Percentiles rank a stretch among this genome's conserved stretches.
phyloP scores from a whole-genome alignment of 2,329 filamentous ascomycete genomes.

The Monosporascus sp. region DNA sequence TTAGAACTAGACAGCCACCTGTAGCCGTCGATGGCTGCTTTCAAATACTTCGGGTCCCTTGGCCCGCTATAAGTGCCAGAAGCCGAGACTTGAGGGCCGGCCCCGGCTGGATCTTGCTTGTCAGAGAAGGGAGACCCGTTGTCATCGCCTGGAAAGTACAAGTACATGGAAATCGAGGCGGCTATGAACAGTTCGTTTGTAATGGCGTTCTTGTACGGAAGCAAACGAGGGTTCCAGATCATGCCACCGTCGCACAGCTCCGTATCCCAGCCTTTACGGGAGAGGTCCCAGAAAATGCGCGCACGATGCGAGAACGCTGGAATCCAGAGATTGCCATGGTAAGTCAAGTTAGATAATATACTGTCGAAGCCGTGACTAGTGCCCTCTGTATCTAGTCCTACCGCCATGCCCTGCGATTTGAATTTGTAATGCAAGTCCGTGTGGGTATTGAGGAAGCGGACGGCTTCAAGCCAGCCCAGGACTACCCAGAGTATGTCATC shows the following conservation, averaged over 20 bases:
- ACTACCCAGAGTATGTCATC: slow-evolving; percentile 97
- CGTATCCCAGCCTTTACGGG: slow-evolving; percentile 74
- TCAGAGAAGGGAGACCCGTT: slow-evolving; percentile 63
- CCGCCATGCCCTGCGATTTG: slow-evolving; percentile 1
- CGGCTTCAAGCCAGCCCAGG: slow-evolving; percentile 79
- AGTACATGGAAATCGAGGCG: slow-evolving; percentile 82
- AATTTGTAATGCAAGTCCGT: slow-evolving; percentile 53
- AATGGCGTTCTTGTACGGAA: slow-evolving; percentile 92
- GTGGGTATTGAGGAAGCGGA: slow-evolving; percentile 71
- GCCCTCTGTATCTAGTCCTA: slow-evolving; percentile 13
- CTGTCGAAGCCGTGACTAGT: slow-evolving; percentile 15
- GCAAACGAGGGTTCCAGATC: slow-evolving; percentile 76
- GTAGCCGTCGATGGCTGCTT: slow-evolving; percentile 72
- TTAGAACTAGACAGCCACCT: slow-evolving; percentile 72
- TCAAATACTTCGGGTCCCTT: slow-evolving; percentile 60
- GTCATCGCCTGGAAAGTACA: slow-evolving; percentile 76
- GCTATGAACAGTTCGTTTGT: slow-evolving; percentile 89
- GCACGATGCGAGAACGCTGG: slow-evolving; percentile 77
- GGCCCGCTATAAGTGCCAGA: slow-evolving; percentile 28
- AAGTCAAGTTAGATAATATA: slow-evolving; percentile 42
- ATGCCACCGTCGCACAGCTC: slow-evolving; percentile 80
- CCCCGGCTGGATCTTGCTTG: not conserved
- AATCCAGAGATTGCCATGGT: slow-evolving; percentile 74
- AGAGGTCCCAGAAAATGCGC: slow-evolving; percentile 79
- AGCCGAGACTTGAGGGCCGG: slow-evolving; percentile 19